Percentiles rank a stretch among this genome's conserved stretches.
Evolutionary conservation across 306 rosid species (phyloP).

Genomic region (Prunus salicina): DNA sequence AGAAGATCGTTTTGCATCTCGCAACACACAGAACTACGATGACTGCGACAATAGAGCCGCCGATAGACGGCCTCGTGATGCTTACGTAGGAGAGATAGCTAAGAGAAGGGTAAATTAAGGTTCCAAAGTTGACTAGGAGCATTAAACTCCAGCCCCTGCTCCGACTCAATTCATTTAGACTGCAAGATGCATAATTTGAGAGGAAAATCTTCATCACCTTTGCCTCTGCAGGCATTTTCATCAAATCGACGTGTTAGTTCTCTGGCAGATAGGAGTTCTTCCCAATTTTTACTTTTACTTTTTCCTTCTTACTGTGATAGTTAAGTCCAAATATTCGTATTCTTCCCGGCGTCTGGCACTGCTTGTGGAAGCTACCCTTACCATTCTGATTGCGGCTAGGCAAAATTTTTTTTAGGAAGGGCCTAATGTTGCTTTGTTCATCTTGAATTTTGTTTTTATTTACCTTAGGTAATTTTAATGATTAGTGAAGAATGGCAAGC

Average conservation of each 20-base stretch:
- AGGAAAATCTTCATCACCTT: slow-evolving; percentile 9
- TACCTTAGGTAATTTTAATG: not conserved
- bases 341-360: slow-evolving; percentile 20
- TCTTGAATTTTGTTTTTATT: not conserved
- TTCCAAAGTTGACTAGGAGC: not conserved
- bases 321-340: not conserved
- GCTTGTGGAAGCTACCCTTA: slow-evolving; percentile 27
- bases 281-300: not conserved
- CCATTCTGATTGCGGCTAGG: slow-evolving; percentile 14
- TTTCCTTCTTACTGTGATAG: not conserved
- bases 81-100: slow-evolving; percentile 10
- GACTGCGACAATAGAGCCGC: not conserved
- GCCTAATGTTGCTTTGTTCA: slow-evolving; percentile 21
- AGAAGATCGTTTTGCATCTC: slow-evolving; percentile 26
- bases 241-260: slow-evolving; percentile 4
- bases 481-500: slow-evolving; percentile 21
- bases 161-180: not conserved
- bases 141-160: not conserved
- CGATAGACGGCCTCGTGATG: slow-evolving; percentile 25
- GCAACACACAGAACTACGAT: slow-evolving; percentile 21
- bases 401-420: slow-evolving; percentile 21
- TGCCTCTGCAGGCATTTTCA: not conserved
- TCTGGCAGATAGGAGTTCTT: slow-evolving; percentile 11
- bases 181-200: not conserved
- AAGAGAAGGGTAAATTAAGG: slow-evolving; percentile 21